These are phyloP conservation scores for Leccinum sublutescens DNA, from an alignment of 768 basidiomycete genomes.

Conservation along the genomic window DNA sequence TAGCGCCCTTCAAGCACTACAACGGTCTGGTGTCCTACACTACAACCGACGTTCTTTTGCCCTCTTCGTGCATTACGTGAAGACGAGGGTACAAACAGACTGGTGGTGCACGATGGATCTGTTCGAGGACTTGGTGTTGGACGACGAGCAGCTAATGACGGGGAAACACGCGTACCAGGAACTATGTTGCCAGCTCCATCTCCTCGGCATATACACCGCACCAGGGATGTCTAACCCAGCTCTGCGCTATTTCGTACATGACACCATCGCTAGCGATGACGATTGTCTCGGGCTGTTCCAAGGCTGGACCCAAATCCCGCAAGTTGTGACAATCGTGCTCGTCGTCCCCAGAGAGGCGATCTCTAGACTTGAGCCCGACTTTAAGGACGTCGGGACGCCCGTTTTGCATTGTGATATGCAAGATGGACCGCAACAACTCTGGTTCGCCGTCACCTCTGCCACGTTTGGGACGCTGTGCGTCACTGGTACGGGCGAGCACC, in stretches of 20 bases:
- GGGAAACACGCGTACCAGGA: conserved; percentile 42
- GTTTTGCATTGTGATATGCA: conserved; percentile 23
- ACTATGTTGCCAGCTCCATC: conserved; percentile 42
- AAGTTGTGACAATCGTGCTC: conserved; percentile 31
- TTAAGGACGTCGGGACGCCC: conserved; percentile 5
- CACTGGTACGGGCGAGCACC: conserved; percentile 19
- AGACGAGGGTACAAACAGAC: conserved; percentile 33
- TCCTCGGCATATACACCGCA: conserved; percentile 36
- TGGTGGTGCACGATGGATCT: conserved; percentile 44
- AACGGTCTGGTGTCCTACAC: conserved; percentile 29
- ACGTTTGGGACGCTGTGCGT: conserved; percentile 21
- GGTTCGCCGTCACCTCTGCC: conserved; percentile 21
- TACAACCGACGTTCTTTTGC: conserved; percentile 51
- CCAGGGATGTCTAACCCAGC: neutral
- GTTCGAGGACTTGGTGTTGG: conserved; percentile 21
- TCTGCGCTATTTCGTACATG: neutral
- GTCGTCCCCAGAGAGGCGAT: conserved; percentile 31
- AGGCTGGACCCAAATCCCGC: conserved; percentile 30
- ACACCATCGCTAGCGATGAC: neutral
- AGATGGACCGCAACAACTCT: neutral
- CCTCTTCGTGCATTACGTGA: conserved; percentile 41
- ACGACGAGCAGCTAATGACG: conserved; percentile 13
- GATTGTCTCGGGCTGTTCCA: conserved; percentile 21
- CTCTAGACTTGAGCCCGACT: conserved; percentile 10
- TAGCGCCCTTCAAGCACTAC: neutral